Base-by-base conservation (phyloP, 2,329 filamentous ascomycete species). In the Zymoseptoria brevis region DNA sequence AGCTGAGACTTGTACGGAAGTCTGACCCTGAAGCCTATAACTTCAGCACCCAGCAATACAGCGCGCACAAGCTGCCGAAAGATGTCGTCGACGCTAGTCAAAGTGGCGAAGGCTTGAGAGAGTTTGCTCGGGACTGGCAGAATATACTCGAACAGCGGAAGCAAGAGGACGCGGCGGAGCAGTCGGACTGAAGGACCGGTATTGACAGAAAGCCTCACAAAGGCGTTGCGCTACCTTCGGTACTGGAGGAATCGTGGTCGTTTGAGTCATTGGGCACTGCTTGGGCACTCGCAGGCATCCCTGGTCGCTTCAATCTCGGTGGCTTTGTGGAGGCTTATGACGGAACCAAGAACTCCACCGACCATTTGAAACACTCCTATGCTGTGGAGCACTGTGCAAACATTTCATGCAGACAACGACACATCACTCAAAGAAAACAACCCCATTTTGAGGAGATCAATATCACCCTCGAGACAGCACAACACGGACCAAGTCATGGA, bases 61-160 rank as follows among this genome's bases (percentile, higher is more conserved):
- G 91, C 62, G 93, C 94, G 2, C 93, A 97, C 72, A 99, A 97
- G 75, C 77, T 99, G 67, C 94, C 94, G 0, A 91, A 87, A 73
- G 94, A 99, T 67, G 90, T 97, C 1, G 92, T 96, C 1, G 84
- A 87, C 69, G 84, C 84, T 1, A 82, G 81, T 29, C 75, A 72
- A 30, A 78, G 79, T 19, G 78, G 77, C 0, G 84, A 89, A 57
- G 89, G 88, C 2, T 81, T 97, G 77, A 81, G 87, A 61, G 91
- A 96, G 74, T 79, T 80, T 67, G 77, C 77, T 4, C 71, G 73
- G 57, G 75, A 79, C 63, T 80, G 78, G 78, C 73, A 79, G 64
- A 75, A 79, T 62, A 72, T 75, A 52, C 66, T 79, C 21, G 76
- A 74, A 19, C 74, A 76, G 65, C 67, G 74, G 58, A 67, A 69